Evolutionary conservation across 1,284 basidiomycete species (phyloP), one percentile per base, ranked within the genome.

Genomic region (Sanghuangporus weigelae): DNA sequence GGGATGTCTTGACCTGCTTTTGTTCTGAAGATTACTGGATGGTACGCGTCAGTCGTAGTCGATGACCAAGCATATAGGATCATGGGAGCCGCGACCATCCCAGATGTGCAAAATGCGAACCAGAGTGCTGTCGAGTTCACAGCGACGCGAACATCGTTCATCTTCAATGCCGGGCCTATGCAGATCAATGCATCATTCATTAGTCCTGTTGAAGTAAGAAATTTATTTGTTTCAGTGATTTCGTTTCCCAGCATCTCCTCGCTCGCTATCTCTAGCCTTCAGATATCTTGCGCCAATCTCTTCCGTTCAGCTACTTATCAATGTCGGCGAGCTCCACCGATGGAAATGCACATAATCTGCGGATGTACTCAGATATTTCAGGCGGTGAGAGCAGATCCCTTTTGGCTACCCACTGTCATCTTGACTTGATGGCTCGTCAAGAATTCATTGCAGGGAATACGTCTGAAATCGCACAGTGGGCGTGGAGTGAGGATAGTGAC

Each of bases 141-240:
- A 1, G 74, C 78, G 7, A 79, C 79, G 4, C 71, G 72, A 38
- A 72, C 72, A 14, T 70, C 66, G 4, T 73, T 76, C 54, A 72
- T 70, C 7, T 67, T 77, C n/a, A 57, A 72, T 6, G 77, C 78
- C 16, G 78, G 77, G 11, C 69, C 73, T n/a, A 70, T 80, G 53
- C 63, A 69, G 19, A 67, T 79, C 8, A 79, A 73, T 51, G 71
- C 73, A 14, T 78, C 76, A 1, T 78, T 74, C 63, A 64, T 77
- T 6, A 77, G 72, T 67, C 79, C 78, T 14, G 74, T 79, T 16
- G 78, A 79, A 71, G 77, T 78, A 50, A 21, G 50, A 14, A 1
- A 26, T 36, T 51, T n/a, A 1, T 39, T 49, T 31, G 48, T 10
- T 26, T 8, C 31, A 3, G 7, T 2, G 14, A 3, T n/a, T 11